Percentiles rank a stretch among this genome's conserved stretches.
These are phyloP conservation scores for Spergularia bocconei DNA, from an alignment of 148 eudicot species.

Conservation along the genomic window DNA sequence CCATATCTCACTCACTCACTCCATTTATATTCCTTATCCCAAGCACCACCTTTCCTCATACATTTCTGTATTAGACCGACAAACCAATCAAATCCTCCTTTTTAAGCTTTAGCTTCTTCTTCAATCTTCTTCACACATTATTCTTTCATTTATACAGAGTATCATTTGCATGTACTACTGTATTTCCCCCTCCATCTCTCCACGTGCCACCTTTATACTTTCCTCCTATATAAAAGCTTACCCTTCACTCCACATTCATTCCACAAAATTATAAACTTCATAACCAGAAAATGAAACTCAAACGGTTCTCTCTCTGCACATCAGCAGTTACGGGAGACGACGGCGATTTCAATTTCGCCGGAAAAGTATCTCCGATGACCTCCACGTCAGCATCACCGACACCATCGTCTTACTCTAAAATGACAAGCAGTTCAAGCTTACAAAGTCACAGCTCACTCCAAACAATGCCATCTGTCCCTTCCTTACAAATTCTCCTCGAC, in stretches of 20 bases:
- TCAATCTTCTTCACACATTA: too few relatives aligned
- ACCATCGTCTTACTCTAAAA: neutral
- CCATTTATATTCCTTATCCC: too few relatives aligned
- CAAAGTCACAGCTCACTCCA: constrained; percentile 50
- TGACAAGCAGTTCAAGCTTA: constrained; percentile 29
- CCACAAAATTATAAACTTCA: neutral
- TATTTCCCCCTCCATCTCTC: constrained; percentile 13
- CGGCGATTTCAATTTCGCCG: neutral
- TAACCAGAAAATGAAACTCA: constrained; percentile 28
- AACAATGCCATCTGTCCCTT: constrained; percentile 68
- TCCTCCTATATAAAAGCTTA: neutral
- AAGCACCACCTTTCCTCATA: too few relatives aligned
- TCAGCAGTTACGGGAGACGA: constrained; percentile 28
- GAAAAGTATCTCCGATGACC: neutral
- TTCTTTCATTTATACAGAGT: too few relatives aligned
- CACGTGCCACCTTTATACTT: neutral
- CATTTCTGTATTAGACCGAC: too few relatives aligned
- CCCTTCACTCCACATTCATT: neutral
- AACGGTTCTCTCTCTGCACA: constrained; percentile 31
- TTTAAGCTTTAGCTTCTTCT: neutral
- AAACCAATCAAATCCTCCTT: neutral
- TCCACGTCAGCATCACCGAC: constrained; percentile 19
- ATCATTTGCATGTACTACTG: neutral
- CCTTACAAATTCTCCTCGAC: constrained; percentile 50
- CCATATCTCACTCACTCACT: too few relatives aligned